Evolutionary conservation across 1,139 yeast genomes (phyloP), one percentile per base, ranked within the genome.

Genomic region (Hanseniaspora uvarum): DNA sequence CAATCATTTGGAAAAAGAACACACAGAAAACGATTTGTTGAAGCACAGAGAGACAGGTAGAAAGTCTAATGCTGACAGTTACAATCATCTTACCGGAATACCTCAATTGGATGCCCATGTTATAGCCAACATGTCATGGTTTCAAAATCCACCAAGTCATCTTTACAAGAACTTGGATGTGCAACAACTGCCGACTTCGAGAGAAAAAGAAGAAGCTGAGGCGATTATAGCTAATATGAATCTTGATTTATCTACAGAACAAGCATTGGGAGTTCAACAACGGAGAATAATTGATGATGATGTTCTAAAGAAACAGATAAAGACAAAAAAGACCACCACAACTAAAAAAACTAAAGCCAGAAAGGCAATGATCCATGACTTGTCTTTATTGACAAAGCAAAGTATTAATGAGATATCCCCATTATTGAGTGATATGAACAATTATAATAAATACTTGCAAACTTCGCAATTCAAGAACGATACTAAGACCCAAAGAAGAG

Each of bases 401-500:
- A 46, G 41, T 16, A 45, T 51, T 5, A 31, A 37, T 26, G 49
- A 44, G 19, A 51, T 51, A 44, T 44, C 49, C 10, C 54, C 49
- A 10, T 10, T 38, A 2, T 4, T 44, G 10, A 26, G 39, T 2
- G 46, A 43, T 16, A 21, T 33, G 12, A 30, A 19, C 12, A 38
- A 19, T 5, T 30, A 43, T 18, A 24, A 38, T 23, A 24, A 31
- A 11, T 38, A 33, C 5, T 16, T 38, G 14, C 19, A 57, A 4
- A 56, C 54, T 14, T 47, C 56, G 14, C 59, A 56, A 19, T 62
- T 61, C 37, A 66, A 65, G 56, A 65, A 62, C 54, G 56, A 65
- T 56, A 65, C 68, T 8, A 62, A 67, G 5, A 64, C 69, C 11
- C 70, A 66, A 55, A 63, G 67, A 52, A 63, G 67, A 56, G 65